These are phyloP conservation scores for Colletotrichum paranaense DNA, from an alignment of 2,329 filamentous ascomycete genomes.

Conservation along the genomic window DNA sequence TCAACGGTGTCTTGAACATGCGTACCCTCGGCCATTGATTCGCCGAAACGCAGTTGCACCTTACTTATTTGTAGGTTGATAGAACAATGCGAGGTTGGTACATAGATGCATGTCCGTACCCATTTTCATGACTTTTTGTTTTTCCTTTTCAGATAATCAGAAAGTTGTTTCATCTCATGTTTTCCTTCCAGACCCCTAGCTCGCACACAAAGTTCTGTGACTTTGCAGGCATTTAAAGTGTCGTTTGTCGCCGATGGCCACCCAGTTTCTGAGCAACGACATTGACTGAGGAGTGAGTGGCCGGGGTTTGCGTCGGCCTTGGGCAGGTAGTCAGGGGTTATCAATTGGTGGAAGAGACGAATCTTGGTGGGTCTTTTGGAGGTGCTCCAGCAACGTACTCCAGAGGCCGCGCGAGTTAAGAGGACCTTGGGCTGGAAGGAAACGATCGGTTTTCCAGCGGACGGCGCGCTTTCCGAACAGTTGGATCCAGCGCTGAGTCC, in stretches of 20 bases:
- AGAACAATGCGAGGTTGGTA: neutral
- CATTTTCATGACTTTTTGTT: neutral
- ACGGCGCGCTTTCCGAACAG: slow-evolving; percentile 9
- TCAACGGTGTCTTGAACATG: neutral
- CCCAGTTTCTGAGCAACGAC: neutral
- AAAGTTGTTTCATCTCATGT: neutral
- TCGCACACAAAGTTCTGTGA: neutral
- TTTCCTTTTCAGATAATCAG: neutral
- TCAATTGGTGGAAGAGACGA: neutral
- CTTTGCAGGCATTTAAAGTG: neutral
- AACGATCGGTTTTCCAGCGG: slow-evolving; percentile 24
- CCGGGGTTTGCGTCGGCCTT: neutral
- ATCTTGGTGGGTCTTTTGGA: neutral
- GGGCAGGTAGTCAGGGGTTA: neutral
- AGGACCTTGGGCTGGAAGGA: neutral
- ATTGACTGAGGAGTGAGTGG: neutral
- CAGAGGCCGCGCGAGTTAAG: neutral
- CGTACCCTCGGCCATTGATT: neutral
- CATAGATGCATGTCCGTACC: neutral
- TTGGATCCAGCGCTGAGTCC: slow-evolving; percentile 6
- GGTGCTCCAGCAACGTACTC: neutral
- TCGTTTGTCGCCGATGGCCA: neutral
- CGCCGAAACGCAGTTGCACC: neutral
- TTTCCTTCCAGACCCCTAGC: neutral
- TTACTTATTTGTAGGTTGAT: neutral